Base-by-base conservation (phyloP, 2,329 filamentous ascomycete genomes). In the Ploettnerulaceae sp. region DNA sequence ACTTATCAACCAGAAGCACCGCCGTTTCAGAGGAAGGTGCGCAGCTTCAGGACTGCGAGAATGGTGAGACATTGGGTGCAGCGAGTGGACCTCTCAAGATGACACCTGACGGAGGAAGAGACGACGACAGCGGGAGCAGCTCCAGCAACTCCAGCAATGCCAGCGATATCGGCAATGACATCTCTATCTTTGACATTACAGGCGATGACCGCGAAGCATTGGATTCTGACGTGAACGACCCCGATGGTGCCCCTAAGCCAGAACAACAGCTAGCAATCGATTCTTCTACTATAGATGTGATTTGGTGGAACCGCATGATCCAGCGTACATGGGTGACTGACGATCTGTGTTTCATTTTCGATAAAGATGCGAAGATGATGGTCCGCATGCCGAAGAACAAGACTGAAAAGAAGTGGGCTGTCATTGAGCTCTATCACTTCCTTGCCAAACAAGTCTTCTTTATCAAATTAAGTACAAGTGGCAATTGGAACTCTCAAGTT, bases 381-480 rank as follows among this genome's bases (percentile, higher is more conserved):
- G 29, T 33, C 3, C 20, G 20, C 7, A 24, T 42, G 39, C 39
- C 39, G 7, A 6, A n/a, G n/a, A n/a, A 14, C 6, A 17, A 15
- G 24, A 3, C 34, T 2, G 18, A 18, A 21, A 33, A 9, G 6
- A 42, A 42, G 20, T 33, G 34, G 24, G 20, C 20, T 9, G 29
- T 42, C 7, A 42, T 42, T 18, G 39, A 42, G 11, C 29, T 42
- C 7, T 34, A 33, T 11, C 7, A 5, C n/a, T 18, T 24, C 14
- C 20, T 42, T 14, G 15, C 34, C 29, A 33, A 34, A n/a, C 26
- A 21, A 11, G 29, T 42, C 39, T 34, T n/a, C 20, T 17, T 42
- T 5, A 15, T 42, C 2, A 28, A 42, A 18, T 14, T 42, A 3
- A 14, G 18, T 9, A 21, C 28, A n/a, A 14, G n/a, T 9, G 34